Percentiles rank a stretch among this genome's conserved stretches.
These are phyloP conservation scores for Claviceps purpurea DNA, from an alignment of 2,329 filamentous ascomycete species.

Conservation along the genomic window DNA sequence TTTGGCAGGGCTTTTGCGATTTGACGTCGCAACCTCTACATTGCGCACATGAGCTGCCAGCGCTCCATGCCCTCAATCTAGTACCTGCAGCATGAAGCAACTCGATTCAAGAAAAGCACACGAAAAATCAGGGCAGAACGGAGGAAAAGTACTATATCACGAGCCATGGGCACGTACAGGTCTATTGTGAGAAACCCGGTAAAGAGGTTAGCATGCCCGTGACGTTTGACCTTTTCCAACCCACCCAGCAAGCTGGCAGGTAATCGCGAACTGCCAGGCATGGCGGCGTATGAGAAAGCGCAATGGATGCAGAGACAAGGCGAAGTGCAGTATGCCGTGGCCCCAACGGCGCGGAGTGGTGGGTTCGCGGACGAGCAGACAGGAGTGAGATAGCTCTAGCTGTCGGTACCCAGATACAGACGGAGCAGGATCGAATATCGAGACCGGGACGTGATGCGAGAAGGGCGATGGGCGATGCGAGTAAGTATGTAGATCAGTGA, in stretches of 20 bases:
- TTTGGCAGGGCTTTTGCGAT: neutral
- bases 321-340: too few species aligned
- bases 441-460: too few species aligned
- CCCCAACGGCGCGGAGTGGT: too few species aligned
- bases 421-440: too few species aligned
- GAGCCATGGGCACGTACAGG: constrained; percentile 35
- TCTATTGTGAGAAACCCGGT: constrained; percentile 58
- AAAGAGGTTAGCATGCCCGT: constrained; percentile 33
- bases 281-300: constrained; percentile 17
- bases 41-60: neutral
- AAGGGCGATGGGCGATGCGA: too few species aligned
- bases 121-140: neutral
- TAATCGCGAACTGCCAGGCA: constrained; percentile 57
- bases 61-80: neutral
- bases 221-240: constrained; percentile 46
- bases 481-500: too few species aligned
- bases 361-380: too few species aligned
- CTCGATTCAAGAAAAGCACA: too few species aligned
- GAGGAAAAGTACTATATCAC: neutral
- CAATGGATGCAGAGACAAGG: neutral
- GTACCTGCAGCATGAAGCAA: neutral
- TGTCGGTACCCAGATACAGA: too few species aligned
- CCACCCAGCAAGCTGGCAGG: constrained; percentile 58
- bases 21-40: neutral
- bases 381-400: too few species aligned